These are phyloP conservation scores for Debaryomyces prosopidis DNA, from an alignment of 805 yeast genomes.

Conservation along the genomic window DNA sequence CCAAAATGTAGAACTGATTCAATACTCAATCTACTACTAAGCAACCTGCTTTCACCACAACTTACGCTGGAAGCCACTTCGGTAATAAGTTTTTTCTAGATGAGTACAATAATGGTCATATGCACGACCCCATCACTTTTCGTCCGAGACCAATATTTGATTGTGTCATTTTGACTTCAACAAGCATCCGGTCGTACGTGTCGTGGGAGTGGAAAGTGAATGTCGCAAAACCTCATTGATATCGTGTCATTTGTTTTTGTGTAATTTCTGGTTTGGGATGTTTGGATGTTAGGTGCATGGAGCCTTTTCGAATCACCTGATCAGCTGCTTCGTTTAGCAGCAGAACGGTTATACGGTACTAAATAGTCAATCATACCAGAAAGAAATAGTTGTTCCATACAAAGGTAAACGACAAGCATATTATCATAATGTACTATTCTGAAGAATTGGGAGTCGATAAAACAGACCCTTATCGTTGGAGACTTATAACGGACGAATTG, in stretches of 20 bases:
- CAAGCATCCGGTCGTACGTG: too few species aligned
- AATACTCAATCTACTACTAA: background rate
- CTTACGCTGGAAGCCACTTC: background rate
- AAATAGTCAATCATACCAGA: too few species aligned
- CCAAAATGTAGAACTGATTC: background rate
- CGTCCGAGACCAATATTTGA: background rate
- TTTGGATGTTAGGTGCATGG: too few species aligned
- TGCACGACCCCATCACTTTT: constrained; percentile 1
- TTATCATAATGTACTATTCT: constrained; percentile 47
- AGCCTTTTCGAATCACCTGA: too few species aligned
- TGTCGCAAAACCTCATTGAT: too few species aligned
- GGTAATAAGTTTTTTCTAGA: background rate
- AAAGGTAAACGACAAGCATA: background rate
- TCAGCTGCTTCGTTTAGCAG: too few species aligned
- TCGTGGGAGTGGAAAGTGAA: too few species aligned
- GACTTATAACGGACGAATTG: constrained; percentile 62
- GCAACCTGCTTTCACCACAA: background rate
- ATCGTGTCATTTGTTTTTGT: too few species aligned
- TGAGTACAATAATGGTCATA: constrained; percentile 1
- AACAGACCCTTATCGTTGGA: constrained; percentile 77
- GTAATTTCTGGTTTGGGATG: too few species aligned
- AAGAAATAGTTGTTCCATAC: too few species aligned
- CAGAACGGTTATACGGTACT: too few species aligned
- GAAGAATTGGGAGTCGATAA: constrained; percentile 66
- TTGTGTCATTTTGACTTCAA: background rate